phyloP scores from a whole-genome alignment of 345 rosid genomes.

The Eucalyptus cloeziana region DNA sequence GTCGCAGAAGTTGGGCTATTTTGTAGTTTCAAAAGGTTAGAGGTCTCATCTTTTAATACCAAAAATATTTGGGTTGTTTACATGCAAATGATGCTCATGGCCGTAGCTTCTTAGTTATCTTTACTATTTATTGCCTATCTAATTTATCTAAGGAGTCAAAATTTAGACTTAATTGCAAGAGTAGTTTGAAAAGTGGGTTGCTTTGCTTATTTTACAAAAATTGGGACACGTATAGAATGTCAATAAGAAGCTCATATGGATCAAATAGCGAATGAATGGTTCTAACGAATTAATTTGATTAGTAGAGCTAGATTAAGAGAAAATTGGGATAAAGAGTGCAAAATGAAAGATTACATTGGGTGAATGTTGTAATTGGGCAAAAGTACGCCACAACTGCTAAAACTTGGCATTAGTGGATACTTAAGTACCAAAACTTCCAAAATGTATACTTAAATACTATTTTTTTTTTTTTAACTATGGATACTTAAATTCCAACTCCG shows the following conservation, averaged over 20 bases:
- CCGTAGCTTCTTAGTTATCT: neutral
- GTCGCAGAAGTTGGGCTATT: neutral
- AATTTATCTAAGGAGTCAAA: neutral
- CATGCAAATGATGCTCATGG: neutral
- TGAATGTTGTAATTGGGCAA: neutral
- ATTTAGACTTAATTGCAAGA: neutral
- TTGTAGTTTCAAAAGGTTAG: neutral
- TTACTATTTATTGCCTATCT: neutral
- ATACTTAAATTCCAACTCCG: too few species aligned
- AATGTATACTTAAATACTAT: too few species aligned
- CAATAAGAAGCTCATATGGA: neutral
- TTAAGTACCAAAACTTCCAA: too few species aligned
- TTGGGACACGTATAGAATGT: neutral
- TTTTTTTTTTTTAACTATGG: too few species aligned
- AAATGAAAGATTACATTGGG: too few species aligned
- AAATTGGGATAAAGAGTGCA: neutral
- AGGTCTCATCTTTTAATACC: neutral
- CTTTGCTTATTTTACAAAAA: neutral
- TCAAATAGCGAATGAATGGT: too few species aligned
- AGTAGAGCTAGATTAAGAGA: neutral
- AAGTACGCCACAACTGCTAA: too few species aligned
- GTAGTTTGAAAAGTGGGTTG: neutral
- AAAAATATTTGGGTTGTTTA: neutral
- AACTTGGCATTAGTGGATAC: accelerated
- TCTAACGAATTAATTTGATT: too few species aligned